Conservation (phyloP, 768 basidiomycete genomes). For the Auricularia sp. region DNA sequence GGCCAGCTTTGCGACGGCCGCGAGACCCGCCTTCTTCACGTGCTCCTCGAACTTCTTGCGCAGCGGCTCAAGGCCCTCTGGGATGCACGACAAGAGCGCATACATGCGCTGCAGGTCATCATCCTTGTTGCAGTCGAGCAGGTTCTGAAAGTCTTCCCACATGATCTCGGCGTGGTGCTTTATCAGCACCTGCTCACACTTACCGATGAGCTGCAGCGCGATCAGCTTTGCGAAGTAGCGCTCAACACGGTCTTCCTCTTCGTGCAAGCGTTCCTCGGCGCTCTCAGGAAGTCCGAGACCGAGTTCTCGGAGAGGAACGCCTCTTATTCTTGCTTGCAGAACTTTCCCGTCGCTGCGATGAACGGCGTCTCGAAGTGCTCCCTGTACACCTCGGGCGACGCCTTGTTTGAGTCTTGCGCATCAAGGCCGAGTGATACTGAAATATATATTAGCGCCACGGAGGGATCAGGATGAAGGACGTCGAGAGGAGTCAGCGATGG, state of each 20-base stretch:
- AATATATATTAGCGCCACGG: neutral
- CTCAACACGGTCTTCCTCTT: constrained; percentile 94
- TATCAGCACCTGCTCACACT: constrained; percentile 87
- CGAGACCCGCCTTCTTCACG: constrained; percentile 82
- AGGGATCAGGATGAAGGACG: no score
- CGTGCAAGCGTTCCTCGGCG: constrained; percentile 82
- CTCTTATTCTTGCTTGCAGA: constrained; percentile 87
- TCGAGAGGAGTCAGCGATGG: neutral
- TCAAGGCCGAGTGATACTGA: constrained; percentile 84
- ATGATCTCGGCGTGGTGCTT: constrained; percentile 73
- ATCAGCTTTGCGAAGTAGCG: constrained; percentile 57
- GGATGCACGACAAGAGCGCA: constrained; percentile 79
- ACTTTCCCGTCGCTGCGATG: constrained; percentile 77
- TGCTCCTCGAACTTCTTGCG: constrained; percentile 91
- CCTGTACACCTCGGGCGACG: constrained; percentile 87
- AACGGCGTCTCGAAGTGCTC: constrained; percentile 87
- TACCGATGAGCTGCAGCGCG: constrained; percentile 24
- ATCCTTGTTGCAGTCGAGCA: constrained; percentile 89
- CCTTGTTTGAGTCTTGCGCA: constrained; percentile 83
- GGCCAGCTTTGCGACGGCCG: constrained; percentile 65
- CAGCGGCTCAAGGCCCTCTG: constrained; percentile 82
- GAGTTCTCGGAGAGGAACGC: constrained; percentile 81
- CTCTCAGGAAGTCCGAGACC: constrained; percentile 90
- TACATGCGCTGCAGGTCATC: constrained; percentile 96
- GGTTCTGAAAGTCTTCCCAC: constrained; percentile 86